Evolutionary conservation across 176 grass and related monocot species (phyloP).

Genomic region (Saccharum spontaneum): DNA sequence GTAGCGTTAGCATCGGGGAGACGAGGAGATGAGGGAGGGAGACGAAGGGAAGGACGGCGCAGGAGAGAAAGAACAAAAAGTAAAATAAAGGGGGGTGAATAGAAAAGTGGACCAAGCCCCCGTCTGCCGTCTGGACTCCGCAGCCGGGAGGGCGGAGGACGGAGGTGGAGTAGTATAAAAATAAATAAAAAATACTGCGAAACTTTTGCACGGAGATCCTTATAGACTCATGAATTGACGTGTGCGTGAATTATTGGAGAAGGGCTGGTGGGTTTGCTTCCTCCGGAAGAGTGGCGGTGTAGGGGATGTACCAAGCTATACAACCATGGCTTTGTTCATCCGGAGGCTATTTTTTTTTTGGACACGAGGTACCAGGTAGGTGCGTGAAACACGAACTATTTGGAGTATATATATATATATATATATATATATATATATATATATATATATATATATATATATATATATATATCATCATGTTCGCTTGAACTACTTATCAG

Average conservation of each 20-base stretch:
- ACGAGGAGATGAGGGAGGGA: slow-evolving; percentile 10
- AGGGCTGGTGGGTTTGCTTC: slow-evolving; percentile 29
- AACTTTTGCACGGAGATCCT: background rate
- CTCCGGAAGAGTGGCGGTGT: background rate
- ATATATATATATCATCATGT: no score
- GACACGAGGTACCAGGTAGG: background rate
- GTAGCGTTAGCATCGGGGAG: slow-evolving; percentile 15
- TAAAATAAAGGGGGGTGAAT: background rate
- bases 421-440: no score
- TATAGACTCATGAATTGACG: background rate
- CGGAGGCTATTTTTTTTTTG: background rate
- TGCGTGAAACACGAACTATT: no score
- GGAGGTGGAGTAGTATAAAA: background rate
- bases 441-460: no score
- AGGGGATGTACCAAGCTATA: background rate
- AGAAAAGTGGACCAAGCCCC: slow-evolving; percentile 28
- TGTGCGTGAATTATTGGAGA: slow-evolving; percentile 31
- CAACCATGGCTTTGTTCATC: slow-evolving; percentile 12
- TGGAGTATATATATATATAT: no score
- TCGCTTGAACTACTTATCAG: no score
- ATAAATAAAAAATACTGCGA: background rate
- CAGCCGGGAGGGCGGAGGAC: background rate
- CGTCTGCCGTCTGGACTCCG: slow-evolving; percentile 1
- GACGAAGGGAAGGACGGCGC: background rate
- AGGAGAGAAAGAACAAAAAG: slow-evolving; percentile 16